These are phyloP conservation scores for Cercophora samala DNA, from an alignment of 495 filamentous ascomycete genomes.

Conservation along the genomic window DNA sequence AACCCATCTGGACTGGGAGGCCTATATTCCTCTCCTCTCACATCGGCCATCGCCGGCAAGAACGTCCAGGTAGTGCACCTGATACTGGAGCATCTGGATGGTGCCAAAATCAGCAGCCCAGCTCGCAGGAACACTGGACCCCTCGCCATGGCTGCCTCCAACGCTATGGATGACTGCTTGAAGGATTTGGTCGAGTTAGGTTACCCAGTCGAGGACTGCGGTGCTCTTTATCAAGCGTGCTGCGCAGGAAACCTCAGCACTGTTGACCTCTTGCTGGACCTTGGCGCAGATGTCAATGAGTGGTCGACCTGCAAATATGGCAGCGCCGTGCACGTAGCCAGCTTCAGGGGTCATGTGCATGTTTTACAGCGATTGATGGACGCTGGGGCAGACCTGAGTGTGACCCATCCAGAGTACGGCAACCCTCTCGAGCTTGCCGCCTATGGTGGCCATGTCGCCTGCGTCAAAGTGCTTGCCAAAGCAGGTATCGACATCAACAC, in stretches of 20 bases:
- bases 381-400: not conserved
- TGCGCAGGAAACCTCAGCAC: not conserved
- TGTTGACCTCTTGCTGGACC: not conserved
- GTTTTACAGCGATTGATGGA: not conserved
- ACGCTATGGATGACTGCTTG: not conserved
- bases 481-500: not conserved
- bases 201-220: not conserved
- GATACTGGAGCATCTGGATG: not conserved
- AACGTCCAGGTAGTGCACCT: not conserved
- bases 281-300: not conserved
- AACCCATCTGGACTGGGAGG: constrained; percentile 16
- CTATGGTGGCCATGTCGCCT: not conserved
- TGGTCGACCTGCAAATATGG: not conserved
- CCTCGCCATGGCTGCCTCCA: not conserved
- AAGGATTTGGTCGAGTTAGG: not conserved
- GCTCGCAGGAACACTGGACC: not conserved
- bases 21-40: constrained; percentile 16
- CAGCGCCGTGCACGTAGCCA: not conserved
- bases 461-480: not conserved
- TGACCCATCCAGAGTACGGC: not conserved
- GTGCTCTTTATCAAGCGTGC: not conserved
- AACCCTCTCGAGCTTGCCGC: not conserved
- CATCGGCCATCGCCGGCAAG: constrained; percentile 16
- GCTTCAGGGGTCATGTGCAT: not conserved
- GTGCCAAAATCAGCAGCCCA: not conserved